Base-by-base conservation (phyloP, 2,329 filamentous ascomycete species). In the Oidium heveae region DNA sequence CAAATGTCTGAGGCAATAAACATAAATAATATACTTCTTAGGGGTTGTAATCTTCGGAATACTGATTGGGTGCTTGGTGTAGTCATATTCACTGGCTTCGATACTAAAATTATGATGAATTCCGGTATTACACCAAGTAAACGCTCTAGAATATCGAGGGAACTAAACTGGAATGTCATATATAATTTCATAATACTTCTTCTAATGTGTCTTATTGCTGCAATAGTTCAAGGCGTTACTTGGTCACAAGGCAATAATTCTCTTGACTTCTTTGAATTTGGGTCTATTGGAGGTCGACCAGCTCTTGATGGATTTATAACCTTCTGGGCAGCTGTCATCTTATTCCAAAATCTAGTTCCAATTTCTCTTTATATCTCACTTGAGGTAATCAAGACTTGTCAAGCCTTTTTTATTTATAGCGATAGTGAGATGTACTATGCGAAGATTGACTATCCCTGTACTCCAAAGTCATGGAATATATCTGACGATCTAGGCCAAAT, bases 51-150 rank as follows among this genome's bases (percentile, higher is more conserved):
- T 61, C 69, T 98, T 52, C 80, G 88, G 59, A 98, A 96, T 66
- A 98, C 91, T 0, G 88, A 96, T 64, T 98, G 91, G 91, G 75
- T 87, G 54, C 75, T 98, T 6, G 91, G 88, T 54, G 76, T 98
- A 2, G 89, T 96, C 52, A 73, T 94, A 18, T 98, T 94, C 68
- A 96, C 91, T 15, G 91, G 91, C 36, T 80, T 88, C 64, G 89
- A 98, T 66, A 94, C 89, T 36, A 98, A 96, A 70, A 96, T 95
- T 66, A 98, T 98, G 91, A 84, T 95, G 71, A 98, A 98, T 66
- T 85, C 91, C 32, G 91, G 91, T 57, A 82, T 89, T 58, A 98
- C 91, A 1, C 91, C 93, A 13, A 94, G 80, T 66, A 98, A 98
- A 71, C 84, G 89, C 58, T 79, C 91, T 39, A 80, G 86, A 60